Evolutionary conservation across 2,329 filamentous ascomycete genomes (phyloP), one percentile per base, ranked within the genome.

Genomic region (Coleophoma cylindrospora): DNA sequence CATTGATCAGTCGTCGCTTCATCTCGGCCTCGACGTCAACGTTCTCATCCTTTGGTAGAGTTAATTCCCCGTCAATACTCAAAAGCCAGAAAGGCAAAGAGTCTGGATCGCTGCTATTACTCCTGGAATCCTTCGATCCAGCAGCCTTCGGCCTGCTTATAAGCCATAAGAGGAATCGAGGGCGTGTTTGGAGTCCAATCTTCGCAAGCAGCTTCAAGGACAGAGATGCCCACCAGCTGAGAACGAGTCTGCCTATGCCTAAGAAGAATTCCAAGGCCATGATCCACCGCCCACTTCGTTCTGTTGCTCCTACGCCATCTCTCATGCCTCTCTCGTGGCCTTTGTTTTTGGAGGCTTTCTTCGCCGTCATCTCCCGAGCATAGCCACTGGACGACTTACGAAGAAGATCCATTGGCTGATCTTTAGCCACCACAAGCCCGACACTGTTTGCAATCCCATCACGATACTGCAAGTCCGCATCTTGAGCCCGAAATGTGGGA

Each of bases 21-120:
- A 91, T 83, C 64, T 94, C 89, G 1, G 74, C 75, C 67, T 96
- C 92, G 2, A 96, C 83, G 60, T 97, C 91, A 27, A 90, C 80
- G 34, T 83, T 75, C 34, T 85, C 77, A 54, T 80, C 75, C 17
- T 74, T 75, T 2, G 84, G 79, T 22, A 86, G 69, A 21, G 73
- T 70, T 32, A 81, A 67, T 52, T 74, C 71, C 4, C 77, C 80
- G 40, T 80, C 72, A 36, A 75, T 72, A 9, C 71, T 73, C 3
- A 77, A 58, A 36, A 80, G 69, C 70, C 74, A 81, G 56, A 81
- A 82, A 51, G 80, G 75, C 17, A 73, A 60, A 2, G 66, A 62
- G 32, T 68, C 56, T 15, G 59, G 56, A 48, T 65, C 61, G 17
- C 62, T 38, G 45, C 46, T 37, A 47, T 59, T 50, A 54, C 49